Conservation (phyloP, 1,139 yeast species). For the Magnusiomyces tetraspermus region DNA sequence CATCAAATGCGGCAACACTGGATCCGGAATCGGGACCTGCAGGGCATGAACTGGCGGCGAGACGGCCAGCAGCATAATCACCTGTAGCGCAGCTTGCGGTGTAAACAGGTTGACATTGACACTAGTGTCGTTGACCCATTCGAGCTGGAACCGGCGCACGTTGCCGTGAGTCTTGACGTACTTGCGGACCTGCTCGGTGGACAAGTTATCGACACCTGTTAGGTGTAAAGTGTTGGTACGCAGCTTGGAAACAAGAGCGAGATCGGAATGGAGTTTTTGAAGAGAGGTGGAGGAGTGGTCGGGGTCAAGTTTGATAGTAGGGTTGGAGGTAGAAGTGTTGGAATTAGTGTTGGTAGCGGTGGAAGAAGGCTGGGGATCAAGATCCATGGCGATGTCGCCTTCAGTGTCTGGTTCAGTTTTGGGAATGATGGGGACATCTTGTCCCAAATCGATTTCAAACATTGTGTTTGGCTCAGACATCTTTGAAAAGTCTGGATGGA, state of each 20-base stretch:
- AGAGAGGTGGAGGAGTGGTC: no score
- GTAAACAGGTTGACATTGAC: constrained; percentile 1
- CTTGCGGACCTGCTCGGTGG: constrained; percentile 53
- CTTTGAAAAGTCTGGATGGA: not conserved
- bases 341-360: no score
- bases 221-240: constrained; percentile 42
- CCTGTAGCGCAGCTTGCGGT: constrained; percentile 1
- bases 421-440: not conserved
- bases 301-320: not conserved
- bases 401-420: not conserved
- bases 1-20: not conserved
- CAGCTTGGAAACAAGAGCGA: constrained; percentile 6
- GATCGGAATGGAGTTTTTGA: not conserved
- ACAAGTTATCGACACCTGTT: constrained; percentile 58
- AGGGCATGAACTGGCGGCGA: constrained; percentile 1
- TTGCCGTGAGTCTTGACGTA: constrained; percentile 46
- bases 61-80: not conserved
- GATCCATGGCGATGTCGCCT: not conserved
- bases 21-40: not conserved
- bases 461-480: not conserved
- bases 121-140: constrained; percentile 63
- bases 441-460: not conserved
- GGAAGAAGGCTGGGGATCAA: not conserved
- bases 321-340: not conserved
- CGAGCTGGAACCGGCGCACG: constrained; percentile 38